These are phyloP conservation scores for Orbilia ellipsospora DNA, from an alignment of 2,329 filamentous ascomycete species.

Conservation along the genomic window DNA sequence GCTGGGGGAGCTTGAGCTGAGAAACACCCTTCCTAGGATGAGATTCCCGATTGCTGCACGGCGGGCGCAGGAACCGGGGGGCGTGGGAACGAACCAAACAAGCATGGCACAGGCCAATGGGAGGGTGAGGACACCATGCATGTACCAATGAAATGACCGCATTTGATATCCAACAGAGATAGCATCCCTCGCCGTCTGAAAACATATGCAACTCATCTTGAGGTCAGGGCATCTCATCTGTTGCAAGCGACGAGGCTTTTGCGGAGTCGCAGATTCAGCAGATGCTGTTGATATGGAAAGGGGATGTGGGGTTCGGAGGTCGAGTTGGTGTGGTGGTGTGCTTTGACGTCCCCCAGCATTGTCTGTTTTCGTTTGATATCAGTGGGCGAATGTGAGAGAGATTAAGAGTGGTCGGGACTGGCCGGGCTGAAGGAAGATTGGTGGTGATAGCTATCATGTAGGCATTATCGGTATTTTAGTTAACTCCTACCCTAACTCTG, in stretches of 20 bases:
- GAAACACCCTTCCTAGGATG: background rate
- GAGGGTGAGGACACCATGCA: constrained; percentile 27
- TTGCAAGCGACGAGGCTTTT: constrained; percentile 45
- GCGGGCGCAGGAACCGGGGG: constrained; percentile 35
- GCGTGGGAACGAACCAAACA: background rate
- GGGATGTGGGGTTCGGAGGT: constrained; percentile 13
- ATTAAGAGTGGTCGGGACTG: too few species aligned
- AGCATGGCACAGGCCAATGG: constrained; percentile 4
- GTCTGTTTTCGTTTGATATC: background rate
- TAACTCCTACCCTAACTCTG: too few species aligned
- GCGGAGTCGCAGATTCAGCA: background rate
- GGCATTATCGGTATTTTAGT: too few species aligned
- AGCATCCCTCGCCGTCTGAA: background rate
- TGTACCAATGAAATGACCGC: constrained; percentile 30
- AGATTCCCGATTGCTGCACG: constrained; percentile 15
- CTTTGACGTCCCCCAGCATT: too few species aligned
- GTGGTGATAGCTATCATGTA: too few species aligned
- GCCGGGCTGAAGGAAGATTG: too few species aligned
- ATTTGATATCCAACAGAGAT: constrained; percentile 8
- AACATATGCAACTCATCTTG: constrained; percentile 4
- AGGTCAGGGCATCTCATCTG: constrained; percentile 29
- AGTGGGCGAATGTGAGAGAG: too few species aligned
- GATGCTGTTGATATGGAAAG: constrained; percentile 2
- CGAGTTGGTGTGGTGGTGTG: background rate
- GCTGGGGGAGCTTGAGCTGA: constrained; percentile 7